These are phyloP conservation scores for Debaryomyces castellii DNA, from an alignment of 805 yeast genomes.

Conservation along the genomic window DNA sequence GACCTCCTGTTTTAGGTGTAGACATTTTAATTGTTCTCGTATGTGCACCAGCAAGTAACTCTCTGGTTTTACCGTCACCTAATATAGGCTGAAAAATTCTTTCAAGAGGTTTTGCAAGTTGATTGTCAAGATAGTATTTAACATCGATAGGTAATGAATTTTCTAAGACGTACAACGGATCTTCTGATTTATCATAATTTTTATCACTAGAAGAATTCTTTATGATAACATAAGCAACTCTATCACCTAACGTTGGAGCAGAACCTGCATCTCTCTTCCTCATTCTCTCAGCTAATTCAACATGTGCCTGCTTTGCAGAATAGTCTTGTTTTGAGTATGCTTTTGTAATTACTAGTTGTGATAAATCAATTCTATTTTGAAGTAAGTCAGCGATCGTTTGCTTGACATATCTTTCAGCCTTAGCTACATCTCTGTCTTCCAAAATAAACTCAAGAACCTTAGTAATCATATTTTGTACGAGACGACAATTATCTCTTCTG, in stretches of 20 bases:
- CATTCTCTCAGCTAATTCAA: slow-evolving; percentile 95
- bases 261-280: slow-evolving; percentile 94
- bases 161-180: slow-evolving; percentile 89
- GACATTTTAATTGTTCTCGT: slow-evolving; percentile 73
- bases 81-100: slow-evolving; percentile 94
- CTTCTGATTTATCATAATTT: slow-evolving; percentile 95
- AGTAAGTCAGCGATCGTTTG: slow-evolving; percentile 84
- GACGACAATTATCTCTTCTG: slow-evolving; percentile 93
- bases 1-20: slow-evolving; percentile 79
- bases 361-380: slow-evolving; percentile 89
- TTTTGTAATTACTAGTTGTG: slow-evolving; percentile 90
- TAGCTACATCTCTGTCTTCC: slow-evolving; percentile 82
- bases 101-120: slow-evolving; percentile 84
- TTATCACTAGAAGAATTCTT: slow-evolving; percentile 69
- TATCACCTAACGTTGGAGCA: slow-evolving; percentile 95
- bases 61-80: slow-evolving; percentile 81
- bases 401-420: slow-evolving; percentile 83
- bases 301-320: slow-evolving; percentile 96
- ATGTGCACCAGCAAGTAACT: slow-evolving; percentile 78
- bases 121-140: slow-evolving; percentile 89
- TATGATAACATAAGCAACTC: slow-evolving; percentile 95
- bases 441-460: slow-evolving; percentile 81
- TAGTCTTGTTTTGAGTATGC: slow-evolving; percentile 87
- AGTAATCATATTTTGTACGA: slow-evolving; percentile 93
- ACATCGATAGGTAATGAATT: slow-evolving; percentile 93